phyloP scores from a whole-genome alignment of 179 eudicot genomes.

The Carnegiea gigantea region DNA sequence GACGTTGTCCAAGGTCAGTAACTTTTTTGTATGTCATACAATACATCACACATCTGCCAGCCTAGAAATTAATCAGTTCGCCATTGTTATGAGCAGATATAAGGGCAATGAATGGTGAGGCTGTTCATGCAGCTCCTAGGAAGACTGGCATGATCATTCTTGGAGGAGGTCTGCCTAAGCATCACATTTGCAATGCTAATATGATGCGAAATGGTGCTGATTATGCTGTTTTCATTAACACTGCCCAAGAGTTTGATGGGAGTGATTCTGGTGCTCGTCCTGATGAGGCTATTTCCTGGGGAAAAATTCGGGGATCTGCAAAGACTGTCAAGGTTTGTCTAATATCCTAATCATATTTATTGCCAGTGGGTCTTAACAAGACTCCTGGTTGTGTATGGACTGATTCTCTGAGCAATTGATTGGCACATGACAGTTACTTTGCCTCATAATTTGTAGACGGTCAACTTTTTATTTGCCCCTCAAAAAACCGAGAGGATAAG shows the following conservation, averaged over 20 bases:
- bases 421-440: neutral
- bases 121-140: conserved; percentile 79
- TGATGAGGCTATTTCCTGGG: conserved; percentile 98
- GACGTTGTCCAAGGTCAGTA: conserved; percentile 75
- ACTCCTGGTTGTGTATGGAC: neutral
- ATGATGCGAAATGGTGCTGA: conserved; percentile 98
- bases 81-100: conserved; percentile 52
- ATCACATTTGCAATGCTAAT: conserved; percentile 96
- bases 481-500: neutral
- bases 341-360: neutral
- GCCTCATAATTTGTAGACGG: no score
- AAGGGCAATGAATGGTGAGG: conserved; percentile 79
- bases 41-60: neutral
- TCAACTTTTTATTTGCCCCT: neutral
- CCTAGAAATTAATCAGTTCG: neutral
- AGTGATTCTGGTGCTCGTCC: conserved; percentile 98
- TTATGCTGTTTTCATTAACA: conserved; percentile 87
- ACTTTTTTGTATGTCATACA: neutral
- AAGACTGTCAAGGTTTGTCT: conserved; percentile 65
- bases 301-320: conserved; percentile 84
- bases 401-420: neutral
- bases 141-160: conserved; percentile 92
- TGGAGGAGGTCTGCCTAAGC: conserved; percentile 95
- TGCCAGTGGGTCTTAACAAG: neutral
- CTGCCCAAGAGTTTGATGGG: conserved; percentile 95